A percentile compares a stretch with the other conserved stretches of the same genome.
Conservation (phyloP, 1,284 basidiomycete genomes). For the Bondarzewia mesenterica region DNA sequence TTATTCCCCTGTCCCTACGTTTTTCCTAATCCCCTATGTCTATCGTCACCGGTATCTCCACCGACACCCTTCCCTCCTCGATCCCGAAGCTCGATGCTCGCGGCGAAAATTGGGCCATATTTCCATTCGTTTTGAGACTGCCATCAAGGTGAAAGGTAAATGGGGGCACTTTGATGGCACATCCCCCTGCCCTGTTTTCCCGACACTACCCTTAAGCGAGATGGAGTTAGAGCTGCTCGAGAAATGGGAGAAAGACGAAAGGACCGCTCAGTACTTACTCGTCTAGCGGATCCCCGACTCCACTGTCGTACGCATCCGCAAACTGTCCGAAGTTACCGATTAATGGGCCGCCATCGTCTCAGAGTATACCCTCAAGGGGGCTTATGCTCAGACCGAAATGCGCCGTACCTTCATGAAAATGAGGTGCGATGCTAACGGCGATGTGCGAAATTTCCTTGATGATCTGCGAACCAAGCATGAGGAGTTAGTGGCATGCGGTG, state of each 20-base stretch:
- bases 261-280: background rate
- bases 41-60: background rate
- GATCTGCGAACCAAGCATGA: slow-evolving; percentile 18
- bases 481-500: slow-evolving; percentile 20
- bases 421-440: background rate
- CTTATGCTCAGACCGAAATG: background rate
- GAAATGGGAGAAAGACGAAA: background rate
- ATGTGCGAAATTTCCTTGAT: slow-evolving; percentile 20
- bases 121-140: background rate
- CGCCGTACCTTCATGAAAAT: background rate
- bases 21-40: background rate
- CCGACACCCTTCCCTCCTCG: background rate
- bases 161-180: background rate
- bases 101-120: background rate
- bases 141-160: background rate
- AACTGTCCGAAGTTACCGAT: background rate
- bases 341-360: background rate
- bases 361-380: background rate
- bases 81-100: background rate
- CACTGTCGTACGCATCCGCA: background rate
- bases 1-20: background rate
- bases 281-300: slow-evolving; percentile 3
- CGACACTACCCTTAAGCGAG: background rate
- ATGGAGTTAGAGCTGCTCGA: background rate
- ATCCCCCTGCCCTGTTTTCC: background rate